Base-by-base conservation (phyloP, 2,329 filamentous ascomycete species). In the Decorospora gaudefroyi region DNA sequence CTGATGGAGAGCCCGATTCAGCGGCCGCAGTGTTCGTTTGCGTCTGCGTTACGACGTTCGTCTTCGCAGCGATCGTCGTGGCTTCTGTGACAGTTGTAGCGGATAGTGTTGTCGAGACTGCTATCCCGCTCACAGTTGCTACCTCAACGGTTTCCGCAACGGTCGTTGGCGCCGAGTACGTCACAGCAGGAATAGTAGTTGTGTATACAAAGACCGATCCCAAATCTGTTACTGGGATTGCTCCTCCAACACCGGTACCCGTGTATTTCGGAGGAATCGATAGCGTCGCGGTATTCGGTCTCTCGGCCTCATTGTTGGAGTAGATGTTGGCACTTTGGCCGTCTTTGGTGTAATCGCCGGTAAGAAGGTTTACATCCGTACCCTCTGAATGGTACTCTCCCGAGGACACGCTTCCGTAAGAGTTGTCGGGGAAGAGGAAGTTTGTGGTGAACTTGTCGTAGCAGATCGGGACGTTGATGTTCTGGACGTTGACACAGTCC, bases 371-470 rank as follows among this genome's bases (percentile, higher is more conserved):
- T n/a, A 71, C 72, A 1, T 43, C 62, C 17, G 69, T 66, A 16
- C 69, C 69, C 6, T 57, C 55, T 3, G 70, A 70, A n/a, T 51
- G 67, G 55, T 76, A 78, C 11, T 70, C 51, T 9, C 75, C 77
- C 0, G 65, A 67, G 1, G 66, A 68, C n/a, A 78, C 61, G 2
- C 71, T 75, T 9, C 76, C 76, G 37, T 69, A 75, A 11, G 74
- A 74, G 22, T 71, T 71, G 45, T 77, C 76, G 2, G 72, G 61
- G 34, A 79, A 73, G 39, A 70, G 71, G 54, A 65, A 78, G 51
- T 78, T 74, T 12, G 77, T 79, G 4, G 76, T 79, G 63, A 76
- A 79, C 41, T 71, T 72, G 59, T 79, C 77, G 64, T 77, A 78
- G 65, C 76, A 78, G 62, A 78, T 76, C 2, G 76, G 72, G 4